Evolutionary conservation across 2,329 filamentous ascomycete species (phyloP), one percentile per base, ranked within the genome.

Genomic region (Pseudogymnoascus sp.): DNA sequence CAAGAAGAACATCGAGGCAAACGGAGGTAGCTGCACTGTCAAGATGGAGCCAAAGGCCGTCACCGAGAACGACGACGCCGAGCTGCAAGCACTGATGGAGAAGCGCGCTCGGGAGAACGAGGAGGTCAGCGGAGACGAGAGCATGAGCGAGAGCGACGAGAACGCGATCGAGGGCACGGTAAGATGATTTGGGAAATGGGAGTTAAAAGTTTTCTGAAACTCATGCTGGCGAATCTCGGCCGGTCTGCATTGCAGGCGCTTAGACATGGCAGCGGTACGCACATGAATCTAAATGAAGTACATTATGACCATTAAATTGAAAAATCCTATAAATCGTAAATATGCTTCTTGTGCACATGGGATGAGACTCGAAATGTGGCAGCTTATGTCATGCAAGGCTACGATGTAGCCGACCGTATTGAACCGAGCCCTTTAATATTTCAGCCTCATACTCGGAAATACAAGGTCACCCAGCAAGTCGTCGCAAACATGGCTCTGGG

Each of bases 11-110:
- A 99, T 99, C 74, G 85, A 87, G 74, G 81, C 78, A 53, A 84
- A 89, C 0, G 90, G 90, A 62, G 95, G 95, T 66, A 87, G 86
- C 73, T 89, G 93, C 73, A 84, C 88, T 46, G 89, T 97, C 71
- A 96, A 96, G 86, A 99, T 99, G 95, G 93, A 95, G 72, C 95
- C 95, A 70, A 97, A 97, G 87, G 95, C 96, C 4, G 95, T 99
- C 66, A 99, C 95, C 1, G 96, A 97, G 83, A 96, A 92, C 76
- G 96, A 99, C 73, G 95, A 99, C 74, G 95, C 93, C 25, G 93
- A 97, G 78, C 82, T 99, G 69, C 92, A 97, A 77, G 95, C 93
- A 61, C 84, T 99, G 68, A 99, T 99, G 95, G 95, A 97, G 84
- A 97, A 97, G 88, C 88, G 90, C 69, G 95, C 96, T 82, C 89